A percentile compares a stretch with the other conserved stretches of the same genome.
Evolutionary conservation across 495 filamentous ascomycete genomes (phyloP).

Genomic region (Tricharina praecox): DNA sequence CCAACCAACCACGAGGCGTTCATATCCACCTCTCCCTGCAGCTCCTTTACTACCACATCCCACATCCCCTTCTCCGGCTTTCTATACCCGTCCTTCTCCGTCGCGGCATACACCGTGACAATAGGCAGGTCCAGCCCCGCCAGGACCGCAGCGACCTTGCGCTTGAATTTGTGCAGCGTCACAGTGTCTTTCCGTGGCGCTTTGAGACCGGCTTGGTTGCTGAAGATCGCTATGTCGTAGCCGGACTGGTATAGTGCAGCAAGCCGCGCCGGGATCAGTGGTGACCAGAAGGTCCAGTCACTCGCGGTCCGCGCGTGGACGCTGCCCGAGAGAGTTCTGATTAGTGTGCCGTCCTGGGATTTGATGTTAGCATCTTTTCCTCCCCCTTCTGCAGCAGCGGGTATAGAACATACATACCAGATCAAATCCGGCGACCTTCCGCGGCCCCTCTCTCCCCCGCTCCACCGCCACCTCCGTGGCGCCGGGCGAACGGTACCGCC

Average conservation of each 20-base stretch:
- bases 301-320: constrained; percentile 47
- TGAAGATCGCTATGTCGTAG: constrained; percentile 63
- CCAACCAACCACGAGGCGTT: constrained; percentile 67
- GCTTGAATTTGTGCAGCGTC: constrained; percentile 59
- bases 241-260: no score
- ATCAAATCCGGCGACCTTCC: constrained; percentile 77
- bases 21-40: constrained; percentile 48
- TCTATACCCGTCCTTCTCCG: constrained; percentile 57
- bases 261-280: no score
- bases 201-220: constrained; percentile 79
- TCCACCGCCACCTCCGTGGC: not conserved
- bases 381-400: no score
- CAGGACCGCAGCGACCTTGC: constrained; percentile 53
- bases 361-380: no score
- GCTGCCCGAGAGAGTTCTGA: constrained; percentile 63
- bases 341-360: constrained; percentile 83
- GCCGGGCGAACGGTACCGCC: constrained; percentile 39
- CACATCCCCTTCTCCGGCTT: constrained; percentile 89
- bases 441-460: constrained; percentile 6
- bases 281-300: constrained; percentile 99
- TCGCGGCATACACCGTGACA: constrained; percentile 72
- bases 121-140: constrained; percentile 57
- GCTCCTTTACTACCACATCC: no score
- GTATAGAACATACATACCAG: constrained; percentile 52
- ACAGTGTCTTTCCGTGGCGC: constrained; percentile 41